Evolutionary conservation across 1,284 basidiomycete genomes (phyloP), one percentile per base, ranked within the genome.

Genomic region (Leccinum fuscescens): DNA sequence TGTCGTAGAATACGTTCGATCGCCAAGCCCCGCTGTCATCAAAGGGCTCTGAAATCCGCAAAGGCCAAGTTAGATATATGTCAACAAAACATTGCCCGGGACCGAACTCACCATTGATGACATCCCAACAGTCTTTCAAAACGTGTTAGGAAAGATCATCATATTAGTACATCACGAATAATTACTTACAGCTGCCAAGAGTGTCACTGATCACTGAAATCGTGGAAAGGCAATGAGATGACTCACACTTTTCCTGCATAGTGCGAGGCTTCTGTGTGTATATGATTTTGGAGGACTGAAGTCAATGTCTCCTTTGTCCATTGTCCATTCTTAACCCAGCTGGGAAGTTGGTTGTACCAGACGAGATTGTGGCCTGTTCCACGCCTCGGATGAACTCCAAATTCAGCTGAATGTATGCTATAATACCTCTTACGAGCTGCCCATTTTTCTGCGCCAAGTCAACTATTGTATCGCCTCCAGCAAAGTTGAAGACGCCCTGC

Each of bases 401-500:
- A 31, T 54, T 17, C 52, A 35, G 27, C 44, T 1, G 44, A n/a
- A 14, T 44, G 31, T 14, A 4, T 15, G 17, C 9, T 6, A 20
- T 20, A 35, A 54, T 55, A 68, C 69, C 65, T 71, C 67, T 65
- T 3, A 59, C 22, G 17, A 64, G 44, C 58, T 66, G 67, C n/a
- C 65, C 64, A 37, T 65, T 65, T 29, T 20, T 58, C 49, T 69
- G 58, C 14, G 72, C 75, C 11, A 70, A 59, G 20, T 67, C 56
- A 54, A 73, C 65, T 22, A 73, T 56, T 37, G 63, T 57, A 58
- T 75, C 71, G 15, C 66, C 66, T 2, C 57, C 57, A 39, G 65
- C 60, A 44, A 70, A 76, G 52, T 63, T 64, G 63, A 76, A 76
- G 42, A 60, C 59, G 17, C 63, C 64, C 35, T 61, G 69, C 24